phyloP scores from a whole-genome alignment of 2,329 filamentous ascomycete species.

The Endoconidiophora laricicola region DNA sequence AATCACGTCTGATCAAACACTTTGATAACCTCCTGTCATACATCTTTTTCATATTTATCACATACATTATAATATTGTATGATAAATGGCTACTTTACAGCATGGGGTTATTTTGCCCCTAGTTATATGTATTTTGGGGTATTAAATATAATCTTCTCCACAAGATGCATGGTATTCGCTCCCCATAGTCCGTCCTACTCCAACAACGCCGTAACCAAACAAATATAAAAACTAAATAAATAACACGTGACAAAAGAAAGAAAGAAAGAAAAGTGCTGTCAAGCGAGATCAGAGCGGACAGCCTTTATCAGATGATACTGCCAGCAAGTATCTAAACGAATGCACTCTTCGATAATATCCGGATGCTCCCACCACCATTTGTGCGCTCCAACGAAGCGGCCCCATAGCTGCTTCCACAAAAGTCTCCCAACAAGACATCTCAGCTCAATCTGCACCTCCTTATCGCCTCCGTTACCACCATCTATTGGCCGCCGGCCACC shows the following conservation, averaged over 20 bases:
- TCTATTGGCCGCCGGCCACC: not conserved
- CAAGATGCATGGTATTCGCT: too few species aligned
- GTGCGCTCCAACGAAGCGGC: constrained; percentile 29
- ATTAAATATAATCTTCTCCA: too few species aligned
- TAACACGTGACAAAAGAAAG: constrained; percentile 2
- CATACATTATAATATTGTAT: too few species aligned
- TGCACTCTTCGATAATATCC: constrained; percentile 37
- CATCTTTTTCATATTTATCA: too few species aligned
- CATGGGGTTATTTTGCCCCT: too few species aligned
- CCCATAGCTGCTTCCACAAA: constrained; percentile 47
- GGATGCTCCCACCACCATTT: constrained; percentile 48
- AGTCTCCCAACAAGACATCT: constrained; percentile 36
- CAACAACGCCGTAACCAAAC: not conserved
- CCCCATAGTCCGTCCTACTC: not conserved
- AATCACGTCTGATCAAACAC: too few species aligned
- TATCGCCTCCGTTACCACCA: constrained; percentile 13
- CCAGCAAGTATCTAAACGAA: constrained; percentile 37
- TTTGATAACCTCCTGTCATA: too few species aligned
- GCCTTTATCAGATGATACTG: constrained; percentile 41
- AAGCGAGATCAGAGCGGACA: constrained; percentile 20
- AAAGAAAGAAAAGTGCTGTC: constrained; percentile 1
- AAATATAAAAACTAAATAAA: constrained; percentile 3
- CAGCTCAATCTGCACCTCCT: constrained; percentile 28
- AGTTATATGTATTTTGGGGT: too few species aligned
- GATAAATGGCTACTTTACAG: too few species aligned